A percentile compares a stretch with the other conserved stretches of the same genome.
phyloP scores from a whole-genome alignment of 345 rosid species.

The Rhodomyrtus tomentosa region DNA sequence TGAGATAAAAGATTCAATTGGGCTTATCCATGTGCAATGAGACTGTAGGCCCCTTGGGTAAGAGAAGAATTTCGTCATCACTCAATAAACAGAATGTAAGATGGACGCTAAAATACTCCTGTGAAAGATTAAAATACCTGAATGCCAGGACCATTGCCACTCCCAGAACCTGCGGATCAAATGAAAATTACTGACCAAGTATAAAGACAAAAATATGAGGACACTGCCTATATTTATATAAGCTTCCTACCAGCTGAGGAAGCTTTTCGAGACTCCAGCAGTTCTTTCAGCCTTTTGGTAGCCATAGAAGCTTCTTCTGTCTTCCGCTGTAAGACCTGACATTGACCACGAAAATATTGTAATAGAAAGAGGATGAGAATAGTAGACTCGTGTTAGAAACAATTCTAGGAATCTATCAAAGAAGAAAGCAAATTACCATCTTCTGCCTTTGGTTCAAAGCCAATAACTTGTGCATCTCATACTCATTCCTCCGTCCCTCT shows the following conservation, averaged over 20 bases:
- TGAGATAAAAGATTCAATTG: not conserved
- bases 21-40: not conserved
- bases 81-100: not conserved
- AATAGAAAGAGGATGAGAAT: not conserved
- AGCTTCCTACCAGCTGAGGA: constrained; percentile 25
- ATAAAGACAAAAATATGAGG: not conserved
- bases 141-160: constrained; percentile 58
- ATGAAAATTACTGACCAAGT: not conserved
- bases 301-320: constrained; percentile 97
- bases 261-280: constrained; percentile 76
- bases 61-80: not conserved
- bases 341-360: not conserved
- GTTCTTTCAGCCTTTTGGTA: constrained; percentile 88
- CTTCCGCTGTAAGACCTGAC: constrained; percentile 91
- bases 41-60: not conserved
- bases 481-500: constrained; percentile 94
- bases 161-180: constrained; percentile 34
- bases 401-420: not conserved
- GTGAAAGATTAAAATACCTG: constrained; percentile 39
- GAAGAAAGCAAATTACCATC: constrained; percentile 39
- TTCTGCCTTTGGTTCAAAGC: constrained; percentile 96
- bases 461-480: constrained; percentile 93
- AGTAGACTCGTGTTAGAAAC: not conserved
- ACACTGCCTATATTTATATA: not conserved
- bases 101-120: not conserved